A percentile compares a stretch with the other conserved stretches of the same genome.
These are phyloP conservation scores for Rosa multiflora DNA, from an alignment of 306 rosid species.

Conservation along the genomic window DNA sequence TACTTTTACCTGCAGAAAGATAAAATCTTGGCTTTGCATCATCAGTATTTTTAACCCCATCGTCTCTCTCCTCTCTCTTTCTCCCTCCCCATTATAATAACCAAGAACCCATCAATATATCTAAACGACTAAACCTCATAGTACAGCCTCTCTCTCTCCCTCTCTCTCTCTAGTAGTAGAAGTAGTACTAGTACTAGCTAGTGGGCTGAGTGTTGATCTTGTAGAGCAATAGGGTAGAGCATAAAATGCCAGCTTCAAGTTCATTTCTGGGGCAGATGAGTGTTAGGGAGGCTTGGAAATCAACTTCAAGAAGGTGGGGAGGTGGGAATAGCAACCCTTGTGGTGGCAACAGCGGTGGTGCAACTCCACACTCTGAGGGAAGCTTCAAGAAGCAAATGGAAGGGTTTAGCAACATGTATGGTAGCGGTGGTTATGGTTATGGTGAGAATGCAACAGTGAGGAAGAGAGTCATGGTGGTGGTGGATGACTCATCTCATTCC, in stretches of 20 bases:
- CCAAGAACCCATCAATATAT: slow-evolving; percentile 1
- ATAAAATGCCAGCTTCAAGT: slow-evolving; percentile 50
- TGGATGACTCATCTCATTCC: slow-evolving; percentile 72
- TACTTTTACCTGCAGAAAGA: slow-evolving; percentile 45
- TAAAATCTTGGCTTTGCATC: slow-evolving; percentile 34
- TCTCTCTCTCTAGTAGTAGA: background rate
- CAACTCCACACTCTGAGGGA: slow-evolving; percentile 25
- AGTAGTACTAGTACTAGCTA: background rate
- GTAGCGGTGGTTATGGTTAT: slow-evolving; percentile 37
- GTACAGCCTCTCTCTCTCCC: slow-evolving; percentile 19
- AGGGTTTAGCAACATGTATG: slow-evolving; percentile 49
- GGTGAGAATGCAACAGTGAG: slow-evolving; percentile 43
- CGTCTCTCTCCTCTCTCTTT: slow-evolving; percentile 21
- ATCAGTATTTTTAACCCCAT: slow-evolving; percentile 20
- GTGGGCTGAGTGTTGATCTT: background rate
- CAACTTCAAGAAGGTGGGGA: slow-evolving; percentile 65
- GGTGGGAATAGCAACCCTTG: slow-evolving; percentile 29
- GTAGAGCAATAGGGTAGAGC: slow-evolving; percentile 3
- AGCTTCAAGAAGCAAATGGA: slow-evolving; percentile 52
- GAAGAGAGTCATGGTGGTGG: slow-evolving; percentile 93
- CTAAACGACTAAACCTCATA: background rate
- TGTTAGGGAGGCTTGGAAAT: slow-evolving; percentile 62
- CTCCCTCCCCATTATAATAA: slow-evolving; percentile 20
- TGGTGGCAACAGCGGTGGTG: slow-evolving; percentile 21
- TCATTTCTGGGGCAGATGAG: slow-evolving; percentile 64